These are phyloP conservation scores for Russula sp. DNA, from an alignment of 768 basidiomycete genomes.

Conservation along the genomic window DNA sequence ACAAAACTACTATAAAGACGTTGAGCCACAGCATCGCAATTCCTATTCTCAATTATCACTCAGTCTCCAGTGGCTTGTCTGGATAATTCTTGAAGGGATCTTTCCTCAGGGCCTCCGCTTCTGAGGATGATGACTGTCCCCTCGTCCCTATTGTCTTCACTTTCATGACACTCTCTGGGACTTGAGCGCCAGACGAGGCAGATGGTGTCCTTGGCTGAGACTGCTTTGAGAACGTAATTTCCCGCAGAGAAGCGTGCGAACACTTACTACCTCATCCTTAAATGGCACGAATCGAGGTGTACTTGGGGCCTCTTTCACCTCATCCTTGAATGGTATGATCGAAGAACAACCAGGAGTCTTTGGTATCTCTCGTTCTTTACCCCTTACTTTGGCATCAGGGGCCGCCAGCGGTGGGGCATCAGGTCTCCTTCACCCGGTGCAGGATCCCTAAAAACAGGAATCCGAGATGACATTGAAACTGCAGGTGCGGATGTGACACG, in stretches of 20 bases:
- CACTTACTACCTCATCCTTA: slow-evolving; percentile 59
- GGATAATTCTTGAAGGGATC: slow-evolving; percentile 79
- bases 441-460: slow-evolving; percentile 65
- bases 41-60: slow-evolving; percentile 4
- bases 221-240: slow-evolving; percentile 31
- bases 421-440: slow-evolving; percentile 39
- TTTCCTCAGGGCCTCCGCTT: slow-evolving; percentile 74
- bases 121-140: slow-evolving; percentile 48
- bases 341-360: slow-evolving; percentile 38
- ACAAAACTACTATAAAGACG: not conserved
- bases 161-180: slow-evolving; percentile 65
- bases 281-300: slow-evolving; percentile 69
- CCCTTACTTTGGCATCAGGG: slow-evolving; percentile 32
- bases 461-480: slow-evolving; percentile 52
- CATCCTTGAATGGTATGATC: slow-evolving; percentile 34
- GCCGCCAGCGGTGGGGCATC: slow-evolving; percentile 39
- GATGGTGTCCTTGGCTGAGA: slow-evolving; percentile 35
- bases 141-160: slow-evolving; percentile 47
- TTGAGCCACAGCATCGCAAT: not conserved
- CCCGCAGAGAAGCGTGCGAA: slow-evolving; percentile 18
- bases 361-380: slow-evolving; percentile 35
- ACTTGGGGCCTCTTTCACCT: slow-evolving; percentile 38
- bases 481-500: slow-evolving; percentile 46
- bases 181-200: slow-evolving; percentile 37
- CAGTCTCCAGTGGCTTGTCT: slow-evolving; percentile 27